Base-by-base conservation (phyloP, 768 basidiomycete genomes). In the Flagelloscypha sp. region DNA sequence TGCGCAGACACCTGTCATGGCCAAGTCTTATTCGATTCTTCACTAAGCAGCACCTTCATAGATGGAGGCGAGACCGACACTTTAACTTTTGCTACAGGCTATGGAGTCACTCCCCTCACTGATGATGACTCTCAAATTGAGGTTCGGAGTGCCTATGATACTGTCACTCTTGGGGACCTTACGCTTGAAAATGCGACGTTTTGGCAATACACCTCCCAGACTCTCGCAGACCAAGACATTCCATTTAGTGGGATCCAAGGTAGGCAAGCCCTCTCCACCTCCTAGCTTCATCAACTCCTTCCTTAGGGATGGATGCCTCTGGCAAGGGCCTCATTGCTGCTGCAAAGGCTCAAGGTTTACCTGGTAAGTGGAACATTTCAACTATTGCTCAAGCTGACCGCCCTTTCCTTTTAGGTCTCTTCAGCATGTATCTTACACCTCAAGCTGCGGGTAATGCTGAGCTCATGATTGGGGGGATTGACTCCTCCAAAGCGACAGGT, bases 171-270 rank as follows among this genome's bases (percentile, higher is more conserved):
- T 27, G 72, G 68, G 5, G 65, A 64, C 7, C 54, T 73, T 12
- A 48, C 48, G 6, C 63, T 62, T 4, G 45, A 53, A 5, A 48
- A 50, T 25, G 58, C 66, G 28, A 54, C 48, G 27, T 53, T 76
- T 12, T 72, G 67, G 49, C 62, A 72, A 19, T 72, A 75, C 52
- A 70, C 69, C 5, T 52, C 68, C 41, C 71, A 76, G 52, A 76
- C 74, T 1, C 53, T 63, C 1, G 58, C 61, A 21, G 76, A 76
- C 51, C 54, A 61, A 32, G 63, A 69, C 12, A 68, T 76, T 52
- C 72, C 71, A 6, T 75, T 72, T 62, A 67, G 66, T 41, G 73
- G 72, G 3, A 75, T 74, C 35, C 67, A 70, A 52, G 73, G 68
- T 66, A 34, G 30, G 54, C 29, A 12, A 24, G 27, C 16, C 5